Evolutionary conservation across 768 basidiomycete species (phyloP).

Genomic region (Mrakia gelida): DNA sequence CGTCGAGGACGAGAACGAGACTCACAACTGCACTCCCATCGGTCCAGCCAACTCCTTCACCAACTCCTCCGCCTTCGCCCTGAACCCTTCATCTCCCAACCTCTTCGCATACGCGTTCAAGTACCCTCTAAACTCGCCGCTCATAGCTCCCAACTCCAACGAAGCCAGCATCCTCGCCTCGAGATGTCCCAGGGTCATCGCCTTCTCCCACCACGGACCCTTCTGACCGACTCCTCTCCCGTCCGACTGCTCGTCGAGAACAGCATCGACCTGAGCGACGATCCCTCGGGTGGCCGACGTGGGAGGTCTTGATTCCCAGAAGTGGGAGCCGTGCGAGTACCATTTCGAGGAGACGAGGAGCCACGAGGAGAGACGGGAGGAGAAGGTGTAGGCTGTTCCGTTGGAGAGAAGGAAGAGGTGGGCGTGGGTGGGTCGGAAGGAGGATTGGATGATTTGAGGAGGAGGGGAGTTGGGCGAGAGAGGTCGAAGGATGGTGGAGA

Average conservation of each 20-base stretch:
- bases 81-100: conserved; percentile 83
- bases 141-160: conserved; percentile 65
- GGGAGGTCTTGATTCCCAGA: conserved; percentile 58
- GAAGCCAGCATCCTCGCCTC: conserved; percentile 77
- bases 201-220: conserved; percentile 75
- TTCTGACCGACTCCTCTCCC: conserved; percentile 34
- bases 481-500: conserved; percentile 42
- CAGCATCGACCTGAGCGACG: conserved; percentile 53
- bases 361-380: conserved; percentile 63
- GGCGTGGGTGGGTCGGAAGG: conserved; percentile 71
- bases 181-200: conserved; percentile 79
- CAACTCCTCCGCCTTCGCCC: conserved; percentile 83
- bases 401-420: conserved; percentile 72
- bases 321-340: conserved; percentile 79
- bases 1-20: conserved; percentile 36
- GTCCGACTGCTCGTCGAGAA: conserved; percentile 36
- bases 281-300: conserved; percentile 51
- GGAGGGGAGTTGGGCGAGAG: background rate
- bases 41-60: conserved; percentile 62
- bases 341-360: conserved; percentile 71
- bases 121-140: conserved; percentile 72
- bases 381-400: conserved; percentile 76
- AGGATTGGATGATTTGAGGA: conserved; percentile 57
- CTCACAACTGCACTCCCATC: conserved; percentile 4
- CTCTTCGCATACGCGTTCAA: conserved; percentile 72